Evolutionary conservation across 352 stramenopile genomes (phyloP).

Genomic region (Phytopythium helicoides): DNA sequence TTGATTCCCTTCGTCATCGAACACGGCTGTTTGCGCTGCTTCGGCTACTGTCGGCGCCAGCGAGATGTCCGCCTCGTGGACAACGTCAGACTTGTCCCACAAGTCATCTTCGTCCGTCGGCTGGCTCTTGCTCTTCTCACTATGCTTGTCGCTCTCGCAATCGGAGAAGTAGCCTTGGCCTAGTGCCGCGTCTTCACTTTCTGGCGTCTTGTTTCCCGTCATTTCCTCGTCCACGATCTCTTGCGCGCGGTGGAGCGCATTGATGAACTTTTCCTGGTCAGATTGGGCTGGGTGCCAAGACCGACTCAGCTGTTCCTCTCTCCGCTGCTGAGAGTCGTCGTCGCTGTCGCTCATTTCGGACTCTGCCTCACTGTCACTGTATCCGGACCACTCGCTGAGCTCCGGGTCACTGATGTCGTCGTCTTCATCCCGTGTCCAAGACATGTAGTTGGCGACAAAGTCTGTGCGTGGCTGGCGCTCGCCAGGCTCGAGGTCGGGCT

Average conservation of each 20-base stretch:
- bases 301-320: slow-evolving; percentile 12
- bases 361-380: slow-evolving; percentile 57
- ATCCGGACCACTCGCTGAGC: slow-evolving; percentile 61
- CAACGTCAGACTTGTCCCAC: slow-evolving; percentile 36
- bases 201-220: slow-evolving; percentile 19
- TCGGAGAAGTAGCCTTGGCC: slow-evolving; percentile 80
- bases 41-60: slow-evolving; percentile 5
- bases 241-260: slow-evolving; percentile 43
- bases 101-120: slow-evolving; percentile 37
- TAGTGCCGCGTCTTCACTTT: slow-evolving; percentile 32
- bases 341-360: slow-evolving; percentile 27
- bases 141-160: slow-evolving; percentile 42
- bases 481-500: slow-evolving; percentile 60
- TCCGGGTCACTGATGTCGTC: slow-evolving; percentile 42
- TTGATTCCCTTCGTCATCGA: slow-evolving; percentile 30
- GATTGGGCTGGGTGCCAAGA: slow-evolving; percentile 12
- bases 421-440: slow-evolving; percentile 33
- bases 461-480: slow-evolving; percentile 49
- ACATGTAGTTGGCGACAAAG: slow-evolving; percentile 58
- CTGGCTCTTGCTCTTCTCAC: slow-evolving; percentile 19
- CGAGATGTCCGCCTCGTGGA: slow-evolving; percentile 25
- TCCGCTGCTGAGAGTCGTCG: background rate
- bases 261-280: slow-evolving; percentile 40
- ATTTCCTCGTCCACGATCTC: slow-evolving; percentile 49
- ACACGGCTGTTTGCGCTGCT: slow-evolving; percentile 15